phyloP scores from a whole-genome alignment of 2,329 filamentous ascomycete genomes.

The Fusarium chlamydosporum region DNA sequence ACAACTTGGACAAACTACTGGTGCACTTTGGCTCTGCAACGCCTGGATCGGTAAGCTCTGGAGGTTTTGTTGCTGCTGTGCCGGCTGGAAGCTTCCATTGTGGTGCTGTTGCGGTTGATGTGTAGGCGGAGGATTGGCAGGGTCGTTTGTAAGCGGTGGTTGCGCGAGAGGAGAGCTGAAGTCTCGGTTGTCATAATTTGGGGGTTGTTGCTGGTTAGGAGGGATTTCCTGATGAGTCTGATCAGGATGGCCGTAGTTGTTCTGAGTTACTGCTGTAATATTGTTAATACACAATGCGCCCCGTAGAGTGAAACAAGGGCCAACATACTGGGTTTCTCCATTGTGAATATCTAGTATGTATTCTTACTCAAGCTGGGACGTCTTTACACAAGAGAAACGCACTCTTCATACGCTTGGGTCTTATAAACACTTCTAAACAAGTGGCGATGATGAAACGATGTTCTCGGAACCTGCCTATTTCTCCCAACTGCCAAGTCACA shows the following conservation, averaged over 20 bases:
- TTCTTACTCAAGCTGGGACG: not conserved
- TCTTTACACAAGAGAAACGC: not conserved
- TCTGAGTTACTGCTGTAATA: conserved; percentile 13
- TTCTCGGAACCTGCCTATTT: not conserved
- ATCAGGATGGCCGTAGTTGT: conserved; percentile 3
- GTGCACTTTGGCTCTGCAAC: conserved; percentile 33
- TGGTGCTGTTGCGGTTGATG: conserved; percentile 4
- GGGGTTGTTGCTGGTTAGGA: conserved; percentile 17
- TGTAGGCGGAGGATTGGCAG: not conserved
- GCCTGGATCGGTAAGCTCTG: conserved; percentile 31
- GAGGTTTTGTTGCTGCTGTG: conserved; percentile 14
- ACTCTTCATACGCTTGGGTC: not conserved
- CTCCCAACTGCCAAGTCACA: not conserved
- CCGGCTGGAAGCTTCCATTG: not conserved
- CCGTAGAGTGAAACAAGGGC: not conserved
- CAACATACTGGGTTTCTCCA: conserved; percentile 45
- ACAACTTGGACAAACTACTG: conserved; percentile 43
- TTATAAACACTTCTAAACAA: not conserved
- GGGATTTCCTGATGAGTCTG: conserved; percentile 1
- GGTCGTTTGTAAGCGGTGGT: conserved; percentile 16
- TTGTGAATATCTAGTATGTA: conserved; percentile 8
- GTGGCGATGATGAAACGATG: conserved; percentile 18
- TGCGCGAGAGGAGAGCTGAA: conserved; percentile 31
- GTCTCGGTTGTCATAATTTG: conserved; percentile 18
- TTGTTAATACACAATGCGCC: not conserved